Conservation (phyloP, 768 basidiomycete genomes). For the Lactarius quietus region DNA sequence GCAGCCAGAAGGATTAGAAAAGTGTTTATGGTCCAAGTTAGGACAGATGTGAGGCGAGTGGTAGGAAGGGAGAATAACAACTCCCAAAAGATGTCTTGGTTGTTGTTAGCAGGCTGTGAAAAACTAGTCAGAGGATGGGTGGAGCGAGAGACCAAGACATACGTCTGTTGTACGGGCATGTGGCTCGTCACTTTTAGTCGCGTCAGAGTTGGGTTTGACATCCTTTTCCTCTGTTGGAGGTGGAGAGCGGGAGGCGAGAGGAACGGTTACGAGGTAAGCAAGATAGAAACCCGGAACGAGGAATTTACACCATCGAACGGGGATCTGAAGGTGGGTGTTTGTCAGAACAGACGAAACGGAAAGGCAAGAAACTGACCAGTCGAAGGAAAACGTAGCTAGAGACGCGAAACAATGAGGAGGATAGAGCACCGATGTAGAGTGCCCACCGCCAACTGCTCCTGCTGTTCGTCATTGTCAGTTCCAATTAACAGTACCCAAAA, state of each 20-base stretch:
- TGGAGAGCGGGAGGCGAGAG: conserved; percentile 7
- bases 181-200: background rate
- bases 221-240: background rate
- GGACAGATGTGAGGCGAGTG: conserved; percentile 25
- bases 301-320: conserved; percentile 33
- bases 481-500: background rate
- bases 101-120: background rate
- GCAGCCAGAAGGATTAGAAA: conserved; percentile 35
- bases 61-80: conserved; percentile 36
- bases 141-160: conserved; percentile 37
- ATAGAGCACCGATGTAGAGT: conserved; percentile 27
- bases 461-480: background rate
- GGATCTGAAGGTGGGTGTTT: background rate
- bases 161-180: background rate
- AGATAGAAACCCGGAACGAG: conserved; percentile 24
- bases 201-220: background rate
- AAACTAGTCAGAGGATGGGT: conserved; percentile 18
- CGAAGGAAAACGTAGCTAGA: conserved; percentile 47
- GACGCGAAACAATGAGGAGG: conserved; percentile 42
- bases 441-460: background rate
- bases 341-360: background rate
- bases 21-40: conserved; percentile 40
- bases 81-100: conserved; percentile 25
- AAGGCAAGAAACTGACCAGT: conserved; percentile 38
- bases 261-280: conserved; percentile 24